Evolutionary conservation across 1,284 basidiomycete genomes (phyloP), one percentile per base, ranked within the genome.

Genomic region (Vanrija sp.): DNA sequence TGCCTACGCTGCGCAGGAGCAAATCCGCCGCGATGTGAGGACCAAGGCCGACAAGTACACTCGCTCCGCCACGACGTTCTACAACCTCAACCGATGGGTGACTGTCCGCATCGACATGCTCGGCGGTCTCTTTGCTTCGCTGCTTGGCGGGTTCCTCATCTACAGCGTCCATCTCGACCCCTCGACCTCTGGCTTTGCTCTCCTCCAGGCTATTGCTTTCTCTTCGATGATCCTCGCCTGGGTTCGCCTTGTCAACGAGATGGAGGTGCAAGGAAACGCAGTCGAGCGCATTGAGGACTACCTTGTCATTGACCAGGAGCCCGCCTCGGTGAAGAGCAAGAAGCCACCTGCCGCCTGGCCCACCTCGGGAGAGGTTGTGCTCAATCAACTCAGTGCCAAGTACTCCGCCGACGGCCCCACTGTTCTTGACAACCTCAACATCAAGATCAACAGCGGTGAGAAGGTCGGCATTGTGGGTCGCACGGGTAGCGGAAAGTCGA

Each of bases 291-390:
- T 91, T 51, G 82, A 87, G 65, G 82, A 82, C 26, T 90, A 89
- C 67, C 71, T 88, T 45, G 72, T 78, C 14, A 87, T 88, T 54
- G 86, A 87, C 52, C 86, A 88, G 67, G 88, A 90, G 67, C 82
- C 82, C 1, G 77, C 79, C 52, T 66, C 81, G 1, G 79, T 79
- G 0, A 68, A 76, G 23, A 66, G 71, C 14, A 83, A 83, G 7
- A 75, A 80, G 43, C 87, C 88, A 28, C 86, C 88, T 3, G 88
- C 88, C 0, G 83, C 86, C 57, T 90, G 88, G 88, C 88, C 88
- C 0, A 80, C 85, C 0, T 86, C 83, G 40, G 88, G 88, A 5
- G 79, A 83, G 38, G 76, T 90, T 29, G 72, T 77, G 5, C 85
- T 88, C 0, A 83, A 88, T 60, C 80, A 71, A 28, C 65, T 78